Evolutionary conservation across 805 yeast species (phyloP).

Genomic region (Candida tallmaniae): DNA sequence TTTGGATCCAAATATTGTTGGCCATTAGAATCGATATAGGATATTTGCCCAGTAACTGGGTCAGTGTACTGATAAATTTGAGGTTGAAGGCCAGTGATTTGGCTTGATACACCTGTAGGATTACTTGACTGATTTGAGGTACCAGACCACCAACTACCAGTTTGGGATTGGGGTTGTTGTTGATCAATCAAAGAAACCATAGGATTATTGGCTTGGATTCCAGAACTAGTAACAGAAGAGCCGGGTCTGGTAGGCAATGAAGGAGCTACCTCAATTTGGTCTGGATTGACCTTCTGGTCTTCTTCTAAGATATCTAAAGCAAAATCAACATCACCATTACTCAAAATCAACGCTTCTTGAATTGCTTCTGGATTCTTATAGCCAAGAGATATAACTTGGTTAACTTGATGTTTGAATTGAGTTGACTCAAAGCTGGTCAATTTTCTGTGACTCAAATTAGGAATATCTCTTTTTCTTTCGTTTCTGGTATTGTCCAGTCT

Average conservation of each 20-base stretch:
- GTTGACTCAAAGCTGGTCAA: conserved; percentile 51
- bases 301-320: conserved; percentile 57
- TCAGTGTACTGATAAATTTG: conserved; percentile 67
- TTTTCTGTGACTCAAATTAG: conserved; percentile 45
- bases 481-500: conserved; percentile 13
- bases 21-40: conserved; percentile 63
- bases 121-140: conserved; percentile 5
- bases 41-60: conserved; percentile 63
- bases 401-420: conserved; percentile 47
- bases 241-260: conserved; percentile 38
- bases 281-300: conserved; percentile 30
- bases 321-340: conserved; percentile 53
- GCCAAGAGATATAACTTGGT: conserved; percentile 47
- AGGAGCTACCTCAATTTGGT: conserved; percentile 44
- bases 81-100: conserved; percentile 23
- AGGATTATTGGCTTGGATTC: conserved; percentile 24
- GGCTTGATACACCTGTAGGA: conserved; percentile 2
- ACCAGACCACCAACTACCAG: conserved; percentile 32
- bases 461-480: conserved; percentile 18
- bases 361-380: conserved; percentile 51
- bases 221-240: conserved; percentile 12
- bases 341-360: conserved; percentile 57
- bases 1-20: conserved; percentile 56
- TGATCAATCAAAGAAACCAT: conserved; percentile 14
- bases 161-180: conserved; percentile 6